phyloP scores from a whole-genome alignment of 306 rosid species.

The Trifolium fragiferum region DNA sequence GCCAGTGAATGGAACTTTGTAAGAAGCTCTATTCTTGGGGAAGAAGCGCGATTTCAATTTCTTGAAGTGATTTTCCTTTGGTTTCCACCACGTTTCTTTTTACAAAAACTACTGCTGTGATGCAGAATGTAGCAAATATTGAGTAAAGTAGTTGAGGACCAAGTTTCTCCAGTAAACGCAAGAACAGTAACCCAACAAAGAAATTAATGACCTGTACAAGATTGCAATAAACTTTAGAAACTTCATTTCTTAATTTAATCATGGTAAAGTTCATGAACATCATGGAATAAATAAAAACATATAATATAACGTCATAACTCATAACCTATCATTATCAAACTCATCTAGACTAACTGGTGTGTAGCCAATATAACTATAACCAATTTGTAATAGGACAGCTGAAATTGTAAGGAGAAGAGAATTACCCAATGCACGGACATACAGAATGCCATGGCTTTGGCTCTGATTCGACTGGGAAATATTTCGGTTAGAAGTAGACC shows the following conservation, averaged over 20 bases:
- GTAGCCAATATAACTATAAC: slow-evolving; percentile 8
- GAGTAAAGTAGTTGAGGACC: slow-evolving; percentile 86
- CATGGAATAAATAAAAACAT: not conserved
- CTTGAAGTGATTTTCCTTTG: slow-evolving; percentile 96
- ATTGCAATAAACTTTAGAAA: slow-evolving; percentile 17
- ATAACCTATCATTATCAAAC: not conserved
- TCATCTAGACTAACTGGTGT: slow-evolving; percentile 4
- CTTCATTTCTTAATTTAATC: slow-evolving; percentile 13
- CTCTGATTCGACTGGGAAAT: slow-evolving; percentile 86
- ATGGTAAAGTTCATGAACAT: slow-evolving; percentile 14
- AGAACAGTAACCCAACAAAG: slow-evolving; percentile 89
- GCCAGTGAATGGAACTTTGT: slow-evolving; percentile 18
- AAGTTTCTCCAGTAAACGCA: slow-evolving; percentile 80
- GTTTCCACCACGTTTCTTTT: slow-evolving; percentile 92
- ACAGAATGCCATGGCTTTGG: slow-evolving; percentile 95
- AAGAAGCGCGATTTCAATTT: slow-evolving; percentile 96
- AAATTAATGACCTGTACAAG: slow-evolving; percentile 82
- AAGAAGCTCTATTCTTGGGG: slow-evolving; percentile 65
- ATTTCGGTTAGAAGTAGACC: slow-evolving; percentile 94
- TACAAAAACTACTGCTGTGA: slow-evolving; percentile 80
- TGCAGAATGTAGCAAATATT: slow-evolving; percentile 70
- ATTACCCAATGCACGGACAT: slow-evolving; percentile 99
- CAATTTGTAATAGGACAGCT: slow-evolving; percentile 11
- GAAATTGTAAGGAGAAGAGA: slow-evolving; percentile 35
- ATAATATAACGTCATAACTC: not conserved